Evolutionary conservation across 73 alveolate genomes (phyloP).

Genomic region (Blepharisma stoltei): DNA sequence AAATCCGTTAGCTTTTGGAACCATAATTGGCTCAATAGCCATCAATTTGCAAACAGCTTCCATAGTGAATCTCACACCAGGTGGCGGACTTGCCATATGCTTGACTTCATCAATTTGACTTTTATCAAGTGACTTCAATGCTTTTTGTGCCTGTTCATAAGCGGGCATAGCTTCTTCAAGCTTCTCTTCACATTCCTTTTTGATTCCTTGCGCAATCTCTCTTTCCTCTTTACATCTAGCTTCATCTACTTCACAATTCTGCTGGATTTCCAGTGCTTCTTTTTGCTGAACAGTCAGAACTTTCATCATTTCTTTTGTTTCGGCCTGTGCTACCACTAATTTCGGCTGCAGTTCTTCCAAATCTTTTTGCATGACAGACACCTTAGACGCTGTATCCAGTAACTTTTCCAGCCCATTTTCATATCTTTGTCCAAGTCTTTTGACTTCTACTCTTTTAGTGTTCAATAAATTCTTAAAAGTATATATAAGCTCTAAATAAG

Average conservation of each 20-base stretch:
- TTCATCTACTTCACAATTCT: constrained; percentile 49
- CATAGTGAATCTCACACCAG: constrained; percentile 55
- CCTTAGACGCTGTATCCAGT: constrained; percentile 76
- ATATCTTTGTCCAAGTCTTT: constrained; percentile 46
- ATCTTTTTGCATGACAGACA: constrained; percentile 72
- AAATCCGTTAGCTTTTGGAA: constrained; percentile 68
- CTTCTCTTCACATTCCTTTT: constrained; percentile 71
- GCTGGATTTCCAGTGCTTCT: constrained; percentile 59
- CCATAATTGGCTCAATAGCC: constrained; percentile 60
- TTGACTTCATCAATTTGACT: constrained; percentile 77
- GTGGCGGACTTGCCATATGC: constrained; percentile 81
- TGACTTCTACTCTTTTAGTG: constrained; percentile 72
- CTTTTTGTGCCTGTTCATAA: constrained; percentile 92
- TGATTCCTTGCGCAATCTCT: constrained; percentile 65
- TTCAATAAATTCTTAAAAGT: constrained; percentile 85
- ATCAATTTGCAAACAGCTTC: constrained; percentile 59
- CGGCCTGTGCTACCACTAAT: constrained; percentile 63
- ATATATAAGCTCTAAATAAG: constrained; percentile 92
- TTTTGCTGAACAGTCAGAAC: constrained; percentile 48
- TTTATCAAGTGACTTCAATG: constrained; percentile 71
- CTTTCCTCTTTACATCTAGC: constrained; percentile 47
- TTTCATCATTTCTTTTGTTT: constrained; percentile 45
- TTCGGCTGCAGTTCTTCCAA: constrained; percentile 82
- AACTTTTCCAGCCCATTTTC: constrained; percentile 87
- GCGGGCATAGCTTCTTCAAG: constrained; percentile 98